Evolutionary conservation across 139 green algal genomes (phyloP).

Genomic region (Chlamydomonas sp.): DNA sequence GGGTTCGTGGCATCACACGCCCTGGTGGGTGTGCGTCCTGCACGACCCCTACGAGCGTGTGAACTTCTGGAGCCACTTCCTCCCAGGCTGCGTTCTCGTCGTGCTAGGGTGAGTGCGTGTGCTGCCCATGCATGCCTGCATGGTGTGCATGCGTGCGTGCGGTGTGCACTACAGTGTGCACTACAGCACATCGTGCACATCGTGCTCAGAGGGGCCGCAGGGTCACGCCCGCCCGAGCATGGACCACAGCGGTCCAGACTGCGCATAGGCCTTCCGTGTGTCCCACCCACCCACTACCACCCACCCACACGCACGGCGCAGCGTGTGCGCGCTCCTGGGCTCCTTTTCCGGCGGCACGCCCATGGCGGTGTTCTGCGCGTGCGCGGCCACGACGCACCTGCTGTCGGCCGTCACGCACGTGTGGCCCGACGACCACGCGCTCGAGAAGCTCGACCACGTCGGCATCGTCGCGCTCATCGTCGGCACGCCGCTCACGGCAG

Average conservation of each 20-base stretch:
- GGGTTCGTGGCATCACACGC: constrained; percentile 44
- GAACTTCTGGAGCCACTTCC: constrained; percentile 76
- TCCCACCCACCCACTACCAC: too few relatives aligned
- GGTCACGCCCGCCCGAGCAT: too few relatives aligned
- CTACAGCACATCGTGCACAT: too few relatives aligned
- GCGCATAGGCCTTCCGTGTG: too few relatives aligned
- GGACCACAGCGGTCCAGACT: too few relatives aligned
- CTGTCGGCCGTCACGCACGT: constrained; percentile 67
- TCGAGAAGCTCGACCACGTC: constrained; percentile 82
- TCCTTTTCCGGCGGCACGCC: constrained; percentile 22
- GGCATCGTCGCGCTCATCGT: constrained; percentile 72
- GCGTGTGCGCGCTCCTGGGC: not conserved
- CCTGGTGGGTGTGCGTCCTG: constrained; percentile 50
- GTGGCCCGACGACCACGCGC: constrained; percentile 56
- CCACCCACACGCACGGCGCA: too few relatives aligned
- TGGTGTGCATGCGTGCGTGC: not conserved
- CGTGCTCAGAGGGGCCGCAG: too few relatives aligned
- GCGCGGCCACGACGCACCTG: constrained; percentile 58
- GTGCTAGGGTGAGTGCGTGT: constrained; percentile 39
- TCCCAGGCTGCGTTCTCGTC: constrained; percentile 53
- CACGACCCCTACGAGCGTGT: constrained; percentile 74
- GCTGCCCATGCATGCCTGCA: not conserved
- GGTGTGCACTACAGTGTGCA: too few relatives aligned
- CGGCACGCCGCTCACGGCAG: constrained; percentile 57
- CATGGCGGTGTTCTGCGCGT: constrained; percentile 59